Percentiles rank a stretch among this genome's conserved stretches.
Evolutionary conservation across 306 rosid species (phyloP).

Genomic region (Vicia sativa): DNA sequence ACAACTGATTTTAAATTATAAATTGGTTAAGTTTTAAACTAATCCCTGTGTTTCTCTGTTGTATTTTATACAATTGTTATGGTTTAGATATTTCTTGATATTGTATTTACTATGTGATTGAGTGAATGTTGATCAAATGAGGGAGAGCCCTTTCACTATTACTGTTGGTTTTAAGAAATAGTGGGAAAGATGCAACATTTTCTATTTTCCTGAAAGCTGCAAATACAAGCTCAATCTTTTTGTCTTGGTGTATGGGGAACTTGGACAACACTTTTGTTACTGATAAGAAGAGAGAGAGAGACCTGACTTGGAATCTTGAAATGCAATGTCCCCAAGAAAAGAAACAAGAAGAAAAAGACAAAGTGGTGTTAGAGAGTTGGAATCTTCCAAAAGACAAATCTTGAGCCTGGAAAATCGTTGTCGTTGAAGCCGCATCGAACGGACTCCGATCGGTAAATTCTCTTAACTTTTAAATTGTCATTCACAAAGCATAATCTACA

Average conservation of each 20-base stretch:
- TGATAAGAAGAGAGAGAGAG: neutral
- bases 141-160: no score
- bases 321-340: conserved; percentile 27
- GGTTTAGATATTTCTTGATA: conserved; percentile 23
- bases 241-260: neutral
- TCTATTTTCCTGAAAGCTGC: conserved; percentile 30
- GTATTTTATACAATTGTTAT: neutral
- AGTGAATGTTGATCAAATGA: no score
- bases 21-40: no score
- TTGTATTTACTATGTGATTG: no score
- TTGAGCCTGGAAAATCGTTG: neutral
- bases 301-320: conserved; percentile 44
- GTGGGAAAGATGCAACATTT: neutral
- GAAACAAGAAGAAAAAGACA: conserved; percentile 53
- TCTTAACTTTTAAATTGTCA: no score
- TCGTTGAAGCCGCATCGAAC: no score
- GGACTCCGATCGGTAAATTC: no score
- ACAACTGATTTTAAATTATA: no score
- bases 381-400: conserved; percentile 49
- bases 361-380: conserved; percentile 34
- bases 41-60: no score
- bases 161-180: no score
- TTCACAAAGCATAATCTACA: no score
- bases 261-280: neutral
- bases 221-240: conserved; percentile 16